Conservation (phyloP, 495 filamentous ascomycete genomes). For the Tuber calosporum region DNA sequence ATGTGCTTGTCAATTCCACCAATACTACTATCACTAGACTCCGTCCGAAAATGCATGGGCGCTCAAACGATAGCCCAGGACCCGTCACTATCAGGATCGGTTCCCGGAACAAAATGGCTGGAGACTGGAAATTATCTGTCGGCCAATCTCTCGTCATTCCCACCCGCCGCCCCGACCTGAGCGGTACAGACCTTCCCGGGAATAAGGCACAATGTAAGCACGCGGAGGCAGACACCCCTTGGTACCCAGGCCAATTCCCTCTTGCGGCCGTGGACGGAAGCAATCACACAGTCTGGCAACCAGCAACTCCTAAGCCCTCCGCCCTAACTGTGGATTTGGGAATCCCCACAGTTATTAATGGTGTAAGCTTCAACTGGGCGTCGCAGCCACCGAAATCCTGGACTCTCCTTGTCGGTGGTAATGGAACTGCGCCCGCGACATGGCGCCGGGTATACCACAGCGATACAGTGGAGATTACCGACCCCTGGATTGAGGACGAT, state of each 20-base stretch:
- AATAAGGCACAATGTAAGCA: conserved; percentile 65
- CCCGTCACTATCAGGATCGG: conserved; percentile 30
- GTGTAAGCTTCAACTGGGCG: conserved; percentile 63
- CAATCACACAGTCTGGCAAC: conserved; percentile 65
- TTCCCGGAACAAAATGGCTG: conserved; percentile 26
- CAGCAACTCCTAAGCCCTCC: conserved; percentile 47
- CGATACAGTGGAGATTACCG: conserved; percentile 39
- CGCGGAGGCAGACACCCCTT: conserved; percentile 47
- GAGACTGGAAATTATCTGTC: conserved; percentile 48
- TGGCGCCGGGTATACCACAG: conserved; percentile 35
- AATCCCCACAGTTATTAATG: conserved; percentile 44
- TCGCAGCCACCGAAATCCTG: conserved; percentile 53
- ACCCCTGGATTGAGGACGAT: conserved; percentile 39
- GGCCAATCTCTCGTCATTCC: conserved; percentile 52
- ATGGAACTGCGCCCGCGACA: conserved; percentile 22
- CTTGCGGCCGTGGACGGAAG: conserved; percentile 64
- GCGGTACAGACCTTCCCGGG: conserved; percentile 34
- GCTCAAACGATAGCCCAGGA: conserved; percentile 1
- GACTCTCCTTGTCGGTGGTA: conserved; percentile 53
- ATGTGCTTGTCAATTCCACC: conserved; percentile 25
- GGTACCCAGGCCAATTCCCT: conserved; percentile 64
- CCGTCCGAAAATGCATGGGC: conserved; percentile 8
- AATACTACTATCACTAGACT: conserved; percentile 38
- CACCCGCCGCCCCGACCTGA: conserved; percentile 49
- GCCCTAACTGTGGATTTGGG: conserved; percentile 49